Base-by-base conservation (phyloP, 768 basidiomycete genomes). In the Serendipita sp. region DNA sequence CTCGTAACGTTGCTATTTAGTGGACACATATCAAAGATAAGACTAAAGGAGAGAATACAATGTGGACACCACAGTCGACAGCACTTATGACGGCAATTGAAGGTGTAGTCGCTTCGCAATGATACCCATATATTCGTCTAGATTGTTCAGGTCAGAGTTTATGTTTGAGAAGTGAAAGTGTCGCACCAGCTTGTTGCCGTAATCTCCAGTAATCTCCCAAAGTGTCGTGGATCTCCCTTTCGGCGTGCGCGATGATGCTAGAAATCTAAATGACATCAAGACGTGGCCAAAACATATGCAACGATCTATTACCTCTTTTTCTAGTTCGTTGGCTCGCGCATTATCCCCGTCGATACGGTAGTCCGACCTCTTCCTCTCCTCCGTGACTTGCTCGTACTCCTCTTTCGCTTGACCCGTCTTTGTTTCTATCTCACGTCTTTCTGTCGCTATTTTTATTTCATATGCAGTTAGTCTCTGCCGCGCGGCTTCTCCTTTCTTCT, bases 51-150 rank as follows among this genome's bases (percentile, higher is more conserved):
- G 13, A 7, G 13, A 41, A 41, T 5, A 41, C 24, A 41, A 41
- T 13, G 13, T 7, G 41, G 7, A 41, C 7, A 41, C 41, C 41
- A 41, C 41, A 41, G 41, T 24, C 24, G 24, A 24, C 24, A 24
- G 24, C 24, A 24, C 41, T 41, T 8, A 51, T 60, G 28, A 24
- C 28, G 56, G 56, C 10, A 60, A 38, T 60, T 24, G 56, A 34
- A 60, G 35, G 10, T 60, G 56, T 16, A 60, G 34, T 30, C 56
- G 56, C 30, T 60, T 60, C 10, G 56, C 56, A 10, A 60, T 60
- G 8, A 35, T 60, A 10, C 28, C 56, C 30, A 60, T 60, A 35
- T 60, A 60, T 37, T 60, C 56, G 56, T 60, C 56, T 60, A 34
- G n/a, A 37, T 34, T 24, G 30, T 30, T 24, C 32, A 8, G 18